These are phyloP conservation scores for Fusarium sp. DNA, from an alignment of 2,329 filamentous ascomycete genomes.

Conservation along the genomic window DNA sequence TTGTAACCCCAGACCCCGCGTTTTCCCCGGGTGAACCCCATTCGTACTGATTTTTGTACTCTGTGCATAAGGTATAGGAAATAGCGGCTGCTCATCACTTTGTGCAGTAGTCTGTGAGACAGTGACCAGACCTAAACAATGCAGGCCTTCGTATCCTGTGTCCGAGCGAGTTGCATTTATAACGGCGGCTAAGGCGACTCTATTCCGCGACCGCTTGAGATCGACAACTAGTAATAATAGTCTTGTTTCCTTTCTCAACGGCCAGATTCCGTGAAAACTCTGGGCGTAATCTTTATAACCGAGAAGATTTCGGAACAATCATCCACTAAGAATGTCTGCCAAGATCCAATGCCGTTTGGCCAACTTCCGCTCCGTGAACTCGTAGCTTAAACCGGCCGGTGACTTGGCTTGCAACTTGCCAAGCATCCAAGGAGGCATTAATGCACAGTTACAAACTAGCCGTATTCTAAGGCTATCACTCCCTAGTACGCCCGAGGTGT, in stretches of 20 bases:
- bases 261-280: background rate
- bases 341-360: slow-evolving; percentile 1
- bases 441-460: background rate
- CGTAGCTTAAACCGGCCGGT: background rate
- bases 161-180: background rate
- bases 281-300: background rate
- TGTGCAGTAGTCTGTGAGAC: background rate
- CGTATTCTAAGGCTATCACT: background rate
- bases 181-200: background rate
- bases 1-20: slow-evolving; percentile 27
- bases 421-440: slow-evolving; percentile 1
- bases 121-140: background rate
- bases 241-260: background rate
- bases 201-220: background rate
- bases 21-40: background rate
- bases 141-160: background rate
- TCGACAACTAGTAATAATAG: background rate
- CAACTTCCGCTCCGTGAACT: background rate
- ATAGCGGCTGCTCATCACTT: background rate
- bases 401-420: background rate
- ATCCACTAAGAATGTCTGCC: background rate
- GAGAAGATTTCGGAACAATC: background rate
- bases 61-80: background rate
- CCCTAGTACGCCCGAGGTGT: background rate
- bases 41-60: background rate